Evolutionary conservation across 257 asterid genomes (phyloP).

Genomic region (Fraxinus quadrangulata): DNA sequence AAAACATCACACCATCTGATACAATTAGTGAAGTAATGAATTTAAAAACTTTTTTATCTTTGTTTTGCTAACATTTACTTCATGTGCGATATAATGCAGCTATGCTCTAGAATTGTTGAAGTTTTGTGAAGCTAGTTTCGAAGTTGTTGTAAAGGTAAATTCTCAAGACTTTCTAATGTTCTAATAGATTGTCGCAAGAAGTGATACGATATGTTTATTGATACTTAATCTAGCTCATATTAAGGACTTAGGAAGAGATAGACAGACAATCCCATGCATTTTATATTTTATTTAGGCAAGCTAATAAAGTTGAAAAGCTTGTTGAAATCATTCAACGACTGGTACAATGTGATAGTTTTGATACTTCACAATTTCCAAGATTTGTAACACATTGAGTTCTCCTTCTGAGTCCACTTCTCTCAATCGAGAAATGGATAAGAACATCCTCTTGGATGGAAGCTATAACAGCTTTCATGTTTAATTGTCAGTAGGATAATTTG

Average conservation of each 20-base stretch:
- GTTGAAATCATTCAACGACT: slow-evolving; percentile 77
- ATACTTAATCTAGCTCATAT: slow-evolving; percentile 21
- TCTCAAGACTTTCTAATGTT: not conserved
- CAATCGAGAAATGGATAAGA: slow-evolving; percentile 68
- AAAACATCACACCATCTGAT: too few species aligned
- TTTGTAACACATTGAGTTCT: slow-evolving; percentile 21
- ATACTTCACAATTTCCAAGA: slow-evolving; percentile 1
- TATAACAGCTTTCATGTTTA: too few species aligned
- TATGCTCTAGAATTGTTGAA: too few species aligned
- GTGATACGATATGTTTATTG: slow-evolving; percentile 10
- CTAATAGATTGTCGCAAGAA: not conserved
- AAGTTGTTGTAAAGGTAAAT: too few species aligned
- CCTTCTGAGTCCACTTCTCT: slow-evolving; percentile 38
- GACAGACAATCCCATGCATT: slow-evolving; percentile 86
- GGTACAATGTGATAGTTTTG: slow-evolving; percentile 41
- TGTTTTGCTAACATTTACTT: too few species aligned
- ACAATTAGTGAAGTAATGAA: too few species aligned
- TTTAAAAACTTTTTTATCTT: too few species aligned
- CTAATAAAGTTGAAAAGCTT: slow-evolving; percentile 88
- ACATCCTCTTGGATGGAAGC: too few species aligned
- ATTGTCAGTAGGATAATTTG: too few species aligned
- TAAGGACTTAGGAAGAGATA: slow-evolving; percentile 90
- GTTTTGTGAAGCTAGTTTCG: too few species aligned
- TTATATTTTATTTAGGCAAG: slow-evolving; percentile 89
- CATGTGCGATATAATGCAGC: too few species aligned